These are phyloP conservation scores for Paraphoma sp. DNA, from an alignment of 2,329 filamentous ascomycete species.

Conservation along the genomic window DNA sequence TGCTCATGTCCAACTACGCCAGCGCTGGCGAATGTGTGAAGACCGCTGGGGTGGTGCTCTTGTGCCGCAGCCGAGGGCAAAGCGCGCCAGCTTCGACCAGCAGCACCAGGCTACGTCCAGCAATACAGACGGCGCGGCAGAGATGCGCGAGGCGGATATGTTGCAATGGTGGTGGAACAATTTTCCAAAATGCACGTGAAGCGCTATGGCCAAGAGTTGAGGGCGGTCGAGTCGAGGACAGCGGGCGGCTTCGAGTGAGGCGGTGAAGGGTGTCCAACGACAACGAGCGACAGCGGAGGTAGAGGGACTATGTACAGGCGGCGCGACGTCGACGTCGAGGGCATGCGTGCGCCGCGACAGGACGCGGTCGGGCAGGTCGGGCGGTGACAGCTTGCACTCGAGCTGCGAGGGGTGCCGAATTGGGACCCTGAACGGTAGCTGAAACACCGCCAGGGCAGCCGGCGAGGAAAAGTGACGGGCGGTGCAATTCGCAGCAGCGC, in stretches of 20 bases:
- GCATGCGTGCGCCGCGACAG: conserved; percentile 19
- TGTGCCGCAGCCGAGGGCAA: conserved; percentile 13
- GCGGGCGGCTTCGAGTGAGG: conserved; percentile 5
- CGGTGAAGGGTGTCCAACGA: conserved; percentile 13
- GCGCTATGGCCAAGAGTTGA: neutral
- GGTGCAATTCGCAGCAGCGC: conserved; percentile 3
- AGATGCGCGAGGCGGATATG: neutral
- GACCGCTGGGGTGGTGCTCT: conserved; percentile 1
- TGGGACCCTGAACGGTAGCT: conserved; percentile 32
- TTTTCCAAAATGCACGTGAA: conserved; percentile 5
- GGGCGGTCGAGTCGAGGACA: neutral
- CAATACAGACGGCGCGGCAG: neutral
- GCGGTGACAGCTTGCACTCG: conserved; percentile 17
- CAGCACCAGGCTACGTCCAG: neutral
- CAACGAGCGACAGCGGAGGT: conserved; percentile 20
- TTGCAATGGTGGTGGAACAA: neutral
- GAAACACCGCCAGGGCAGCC: conserved; percentile 33
- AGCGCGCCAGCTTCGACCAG: conserved; percentile 12
- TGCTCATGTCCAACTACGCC: conserved; percentile 40
- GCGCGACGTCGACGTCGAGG: conserved; percentile 9
- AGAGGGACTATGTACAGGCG: conserved; percentile 14
- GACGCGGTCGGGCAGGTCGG: conserved; percentile 1
- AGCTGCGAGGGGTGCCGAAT: conserved; percentile 18
- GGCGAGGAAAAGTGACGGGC: conserved; percentile 1
- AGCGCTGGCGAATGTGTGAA: conserved; percentile 19